Conservation (phyloP, 169 alveolate genomes). For the Plasmodium relictum region DNA sequence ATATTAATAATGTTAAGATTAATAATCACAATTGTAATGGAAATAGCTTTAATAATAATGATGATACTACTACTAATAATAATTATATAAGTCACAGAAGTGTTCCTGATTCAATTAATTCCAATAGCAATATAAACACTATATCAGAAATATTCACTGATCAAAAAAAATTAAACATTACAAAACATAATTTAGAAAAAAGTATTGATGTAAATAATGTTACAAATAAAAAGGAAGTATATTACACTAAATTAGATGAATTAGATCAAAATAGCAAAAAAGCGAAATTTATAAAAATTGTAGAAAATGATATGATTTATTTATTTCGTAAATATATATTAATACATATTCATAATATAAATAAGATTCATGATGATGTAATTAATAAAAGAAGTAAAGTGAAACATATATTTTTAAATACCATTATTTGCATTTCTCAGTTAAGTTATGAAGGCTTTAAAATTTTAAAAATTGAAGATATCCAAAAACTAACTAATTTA, state of each 20-base stretch:
- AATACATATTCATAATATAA: conserved; percentile 56
- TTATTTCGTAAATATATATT: conserved; percentile 65
- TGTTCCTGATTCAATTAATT: not conserved
- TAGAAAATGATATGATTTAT: conserved; percentile 61
- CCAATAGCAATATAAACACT: not conserved
- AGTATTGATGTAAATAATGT: not conserved
- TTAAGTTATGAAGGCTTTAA: conserved; percentile 73
- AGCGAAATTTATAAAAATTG: conserved; percentile 27
- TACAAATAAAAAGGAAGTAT: not conserved
- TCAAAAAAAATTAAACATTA: not conserved
- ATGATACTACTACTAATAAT: no score
- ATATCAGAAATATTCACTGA: not conserved
- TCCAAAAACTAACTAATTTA: conserved; percentile 35
- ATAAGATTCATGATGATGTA: conserved; percentile 46
- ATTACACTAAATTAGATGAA: not conserved
- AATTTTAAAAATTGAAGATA: conserved; percentile 49
- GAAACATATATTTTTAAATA: conserved; percentile 51
- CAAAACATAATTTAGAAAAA: not conserved
- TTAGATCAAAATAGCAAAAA: not conserved
- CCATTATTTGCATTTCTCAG: conserved; percentile 75
- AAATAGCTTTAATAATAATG: not conserved
- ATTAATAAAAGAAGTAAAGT: conserved; percentile 68
- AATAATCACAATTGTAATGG: not conserved
- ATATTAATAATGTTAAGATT: not conserved
- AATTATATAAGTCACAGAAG: not conserved